Base-by-base conservation (phyloP, 352 stramenopile species). In the Phytophthora idaei region DNA sequence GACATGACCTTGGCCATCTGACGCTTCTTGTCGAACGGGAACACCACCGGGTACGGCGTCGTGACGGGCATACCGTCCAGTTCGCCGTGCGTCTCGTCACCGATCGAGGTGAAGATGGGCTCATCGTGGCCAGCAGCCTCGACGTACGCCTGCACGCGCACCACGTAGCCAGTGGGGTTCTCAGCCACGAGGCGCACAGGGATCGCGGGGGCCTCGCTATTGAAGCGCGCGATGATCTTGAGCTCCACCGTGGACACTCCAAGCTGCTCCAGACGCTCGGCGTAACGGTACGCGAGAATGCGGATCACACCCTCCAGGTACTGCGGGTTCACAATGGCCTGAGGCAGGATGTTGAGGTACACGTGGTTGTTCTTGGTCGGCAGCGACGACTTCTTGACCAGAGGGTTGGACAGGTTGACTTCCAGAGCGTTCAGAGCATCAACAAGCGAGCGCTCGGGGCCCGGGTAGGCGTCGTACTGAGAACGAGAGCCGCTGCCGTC, bases 121-220 rank as follows among this genome's bases (percentile, higher is more conserved):
- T 92, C 84, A 25, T 84, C 77, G 44, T 83, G 76, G 44, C 90
- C 88, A 12, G 89, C 89, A 14, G 97, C 97, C 83, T 99, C 98
- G 17, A 99, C 97, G 74, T 99, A 99, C 6, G 97, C 98, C 65
- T 99, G 98, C 57, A 99, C 94, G 27, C 98, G 94, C n/a, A 99
- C 91, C 17, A 99, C 98, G 80, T 98, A 99, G 31, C 98, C 97
- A 9, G 98, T 99, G 25, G 98, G 98, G 79, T 99, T 99, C 47
- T 91, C 95, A 9, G 93, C 95, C 49, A 99, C 90, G 37, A 99
- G 78, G 14, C 97, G 95, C 29, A 99, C 84, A 29, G 97, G 96
- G 69, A 99, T 98, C 17, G 93, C 95, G n/a, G 89, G 82, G 12
- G 95, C 92, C 32, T 98, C 93, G 37, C 82, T 80, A 58, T 97